Percentiles rank a stretch among this genome's conserved stretches.
These are phyloP conservation scores for Podila verticillata DNA, from an alignment of 192 early-diverging fungal genomes.

Conservation along the genomic window DNA sequence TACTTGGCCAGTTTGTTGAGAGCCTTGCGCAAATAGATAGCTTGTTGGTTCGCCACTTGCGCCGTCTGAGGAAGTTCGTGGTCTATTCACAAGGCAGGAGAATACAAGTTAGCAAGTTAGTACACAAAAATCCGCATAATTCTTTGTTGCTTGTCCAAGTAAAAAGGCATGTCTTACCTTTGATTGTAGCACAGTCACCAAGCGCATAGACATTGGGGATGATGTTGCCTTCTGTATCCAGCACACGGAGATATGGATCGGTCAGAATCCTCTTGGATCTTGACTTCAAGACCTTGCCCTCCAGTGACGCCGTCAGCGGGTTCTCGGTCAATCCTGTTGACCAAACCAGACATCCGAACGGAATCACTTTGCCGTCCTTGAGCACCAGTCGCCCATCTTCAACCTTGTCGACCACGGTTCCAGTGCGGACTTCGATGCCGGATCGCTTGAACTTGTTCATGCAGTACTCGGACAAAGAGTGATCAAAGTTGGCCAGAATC, in stretches of 20 bases:
- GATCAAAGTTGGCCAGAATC: constrained; percentile 82
- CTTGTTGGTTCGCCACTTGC: constrained; percentile 86
- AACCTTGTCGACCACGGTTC: constrained; percentile 69
- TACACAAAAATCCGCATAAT: neutral
- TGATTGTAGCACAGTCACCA: constrained; percentile 91
- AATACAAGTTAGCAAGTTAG: neutral
- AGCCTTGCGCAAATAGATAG: constrained; percentile 66
- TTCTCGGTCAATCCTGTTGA: constrained; percentile 76
- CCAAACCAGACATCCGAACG: constrained; percentile 57
- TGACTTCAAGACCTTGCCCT: constrained; percentile 34
- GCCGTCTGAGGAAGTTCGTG: constrained; percentile 84
- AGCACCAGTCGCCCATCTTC: constrained; percentile 61
- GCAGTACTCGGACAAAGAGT: constrained; percentile 77
- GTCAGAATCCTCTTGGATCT: constrained; percentile 69
- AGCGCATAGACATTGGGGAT: constrained; percentile 71
- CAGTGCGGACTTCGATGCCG: constrained; percentile 79
- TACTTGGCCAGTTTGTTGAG: constrained; percentile 52
- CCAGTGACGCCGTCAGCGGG: constrained; percentile 56
- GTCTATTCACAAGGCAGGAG: constrained; percentile 25
- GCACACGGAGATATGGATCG: constrained; percentile 78
- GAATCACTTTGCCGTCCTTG: constrained; percentile 56
- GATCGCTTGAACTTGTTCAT: constrained; percentile 77
- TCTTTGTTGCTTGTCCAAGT: neutral
- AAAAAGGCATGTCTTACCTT: constrained; percentile 40
- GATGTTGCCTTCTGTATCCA: constrained; percentile 62